Evolutionary conservation across 1,139 yeast species (phyloP).

Genomic region (Pneumocystis carinii): DNA sequence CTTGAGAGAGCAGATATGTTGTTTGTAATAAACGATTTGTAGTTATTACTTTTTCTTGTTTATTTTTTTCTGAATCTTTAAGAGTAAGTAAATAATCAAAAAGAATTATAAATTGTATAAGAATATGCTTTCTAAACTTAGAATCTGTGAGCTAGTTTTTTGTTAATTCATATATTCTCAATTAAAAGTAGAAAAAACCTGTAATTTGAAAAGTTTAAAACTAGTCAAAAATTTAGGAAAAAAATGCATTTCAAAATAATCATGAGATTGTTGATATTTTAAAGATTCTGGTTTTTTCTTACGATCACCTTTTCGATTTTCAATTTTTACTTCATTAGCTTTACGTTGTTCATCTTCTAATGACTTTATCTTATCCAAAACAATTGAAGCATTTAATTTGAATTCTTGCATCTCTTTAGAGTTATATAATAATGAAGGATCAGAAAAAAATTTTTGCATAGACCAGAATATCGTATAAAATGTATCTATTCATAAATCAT

Average conservation of each 20-base stretch:
- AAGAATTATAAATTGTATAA: constrained; percentile 22
- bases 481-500: background rate
- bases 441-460: constrained; percentile 13
- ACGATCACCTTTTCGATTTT: constrained; percentile 1
- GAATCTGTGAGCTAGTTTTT: constrained; percentile 25
- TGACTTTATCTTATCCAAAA: constrained; percentile 3
- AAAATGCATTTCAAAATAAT: constrained; percentile 10
- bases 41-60: background rate
- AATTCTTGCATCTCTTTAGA: constrained; percentile 4
- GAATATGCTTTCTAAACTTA: constrained; percentile 23
- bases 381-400: background rate
- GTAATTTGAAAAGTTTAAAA: constrained; percentile 4
- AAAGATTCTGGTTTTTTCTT: constrained; percentile 1
- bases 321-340: constrained; percentile 6
- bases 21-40: background rate
- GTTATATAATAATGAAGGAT: constrained; percentile 12
- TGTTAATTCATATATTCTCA: constrained; percentile 26
- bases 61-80: constrained; percentile 14
- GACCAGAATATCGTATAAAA: constrained; percentile 15
- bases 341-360: constrained; percentile 1
- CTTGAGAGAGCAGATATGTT: background rate
- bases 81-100: constrained; percentile 21
- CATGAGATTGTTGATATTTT: constrained; percentile 4
- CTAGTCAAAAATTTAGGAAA: constrained; percentile 10
- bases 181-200: constrained; percentile 20